phyloP scores from a whole-genome alignment of 1,284 basidiomycete species.

The Xanthoconium separans region DNA sequence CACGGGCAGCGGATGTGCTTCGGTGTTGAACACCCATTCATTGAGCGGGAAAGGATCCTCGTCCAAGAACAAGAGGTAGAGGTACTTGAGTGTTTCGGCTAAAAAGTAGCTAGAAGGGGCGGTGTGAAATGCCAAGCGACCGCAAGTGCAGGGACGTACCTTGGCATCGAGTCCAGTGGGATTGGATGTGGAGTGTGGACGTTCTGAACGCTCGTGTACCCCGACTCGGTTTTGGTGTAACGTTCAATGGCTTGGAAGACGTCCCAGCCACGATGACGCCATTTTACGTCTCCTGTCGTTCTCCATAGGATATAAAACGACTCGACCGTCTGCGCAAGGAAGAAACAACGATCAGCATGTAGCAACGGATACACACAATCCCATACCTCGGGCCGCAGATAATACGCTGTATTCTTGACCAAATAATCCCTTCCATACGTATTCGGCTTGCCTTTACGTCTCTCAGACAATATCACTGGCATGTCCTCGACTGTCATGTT shows the following conservation, averaged over 20 bases:
- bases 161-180: conserved; percentile 9
- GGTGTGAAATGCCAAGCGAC: neutral
- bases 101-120: conserved; percentile 56
- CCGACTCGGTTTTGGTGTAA: conserved; percentile 48
- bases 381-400: conserved; percentile 63
- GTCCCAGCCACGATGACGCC: conserved; percentile 76
- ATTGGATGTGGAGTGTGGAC: conserved; percentile 41
- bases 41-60: conserved; percentile 62
- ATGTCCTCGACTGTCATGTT: conserved; percentile 12
- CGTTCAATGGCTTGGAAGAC: conserved; percentile 72
- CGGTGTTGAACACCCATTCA: conserved; percentile 83
- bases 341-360: neutral
- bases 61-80: conserved; percentile 61
- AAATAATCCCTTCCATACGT: conserved; percentile 39
- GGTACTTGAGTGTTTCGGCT: conserved; percentile 72
- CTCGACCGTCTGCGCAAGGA: conserved; percentile 54
- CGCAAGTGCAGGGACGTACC: neutral
- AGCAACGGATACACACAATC: conserved; percentile 5
- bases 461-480: neutral
- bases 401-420: conserved; percentile 44
- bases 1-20: conserved; percentile 77
- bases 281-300: conserved; percentile 63
- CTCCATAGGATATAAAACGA: conserved; percentile 70
- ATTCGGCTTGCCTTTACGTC: conserved; percentile 4
- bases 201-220: conserved; percentile 55